Conservation (phyloP, 768 basidiomycete genomes). For the Tylopilus subfusipes region DNA sequence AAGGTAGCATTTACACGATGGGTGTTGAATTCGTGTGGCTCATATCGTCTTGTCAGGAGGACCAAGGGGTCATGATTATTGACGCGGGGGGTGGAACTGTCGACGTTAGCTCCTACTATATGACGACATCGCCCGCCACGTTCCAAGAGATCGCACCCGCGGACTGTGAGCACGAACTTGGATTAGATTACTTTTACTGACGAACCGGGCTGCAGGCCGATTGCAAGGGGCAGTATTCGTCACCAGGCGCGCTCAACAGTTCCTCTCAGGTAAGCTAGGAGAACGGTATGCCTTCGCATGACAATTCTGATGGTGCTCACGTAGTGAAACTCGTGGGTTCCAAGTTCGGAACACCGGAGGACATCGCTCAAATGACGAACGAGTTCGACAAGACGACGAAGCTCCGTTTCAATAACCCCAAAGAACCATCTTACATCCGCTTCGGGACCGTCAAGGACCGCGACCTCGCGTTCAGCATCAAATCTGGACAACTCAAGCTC, state of each 20-base stretch:
- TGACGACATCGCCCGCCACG: conserved; percentile 27
- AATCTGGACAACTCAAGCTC: conserved; percentile 46
- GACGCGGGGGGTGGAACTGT: conserved; percentile 64
- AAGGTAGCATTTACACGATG: conserved; percentile 11
- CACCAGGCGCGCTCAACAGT: conserved; percentile 39
- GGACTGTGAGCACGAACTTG: conserved; percentile 34
- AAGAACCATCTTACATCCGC: conserved; percentile 43
- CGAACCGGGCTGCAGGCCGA: conserved; percentile 35
- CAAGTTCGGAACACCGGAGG: conserved; percentile 36
- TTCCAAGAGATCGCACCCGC: conserved; percentile 50
- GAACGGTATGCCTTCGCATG: background rate
- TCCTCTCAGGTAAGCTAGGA: conserved; percentile 36
- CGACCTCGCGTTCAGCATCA: conserved; percentile 39
- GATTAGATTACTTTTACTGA: background rate
- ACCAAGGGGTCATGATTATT: conserved; percentile 50
- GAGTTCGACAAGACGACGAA: conserved; percentile 50
- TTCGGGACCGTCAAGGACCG: conserved; percentile 45
- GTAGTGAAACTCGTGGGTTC: conserved; percentile 41
- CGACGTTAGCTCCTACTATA: conserved; percentile 54
- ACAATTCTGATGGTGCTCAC: background rate
- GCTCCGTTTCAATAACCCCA: conserved; percentile 37
- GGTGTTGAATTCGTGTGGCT: background rate
- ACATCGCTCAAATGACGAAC: conserved; percentile 39
- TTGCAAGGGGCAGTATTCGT: conserved; percentile 53
- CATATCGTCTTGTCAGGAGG: conserved; percentile 30